phyloP scores from a whole-genome alignment of 257 asterid species.

The Misopates orontium region DNA sequence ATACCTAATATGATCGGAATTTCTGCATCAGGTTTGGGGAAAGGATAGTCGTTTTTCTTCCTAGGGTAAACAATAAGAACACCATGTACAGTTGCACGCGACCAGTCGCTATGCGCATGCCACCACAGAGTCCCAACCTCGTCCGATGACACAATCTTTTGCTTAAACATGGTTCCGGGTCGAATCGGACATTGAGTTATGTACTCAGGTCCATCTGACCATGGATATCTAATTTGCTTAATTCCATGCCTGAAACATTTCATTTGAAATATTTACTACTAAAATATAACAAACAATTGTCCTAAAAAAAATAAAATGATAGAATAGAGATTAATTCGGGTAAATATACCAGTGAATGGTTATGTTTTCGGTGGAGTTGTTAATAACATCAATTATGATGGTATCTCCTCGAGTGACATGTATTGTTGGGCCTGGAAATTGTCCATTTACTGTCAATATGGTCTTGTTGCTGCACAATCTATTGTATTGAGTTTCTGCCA shows the following conservation, averaged over 20 bases:
- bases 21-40: conserved; percentile 39
- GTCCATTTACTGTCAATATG: conserved; percentile 46
- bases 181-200: conserved; percentile 49
- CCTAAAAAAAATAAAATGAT: no score
- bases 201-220: conserved; percentile 54
- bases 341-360: conserved; percentile 43
- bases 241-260: conserved; percentile 54
- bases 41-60: conserved; percentile 31
- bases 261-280: no score
- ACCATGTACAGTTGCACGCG: conserved; percentile 50
- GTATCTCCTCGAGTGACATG: conserved; percentile 37
- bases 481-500: conserved; percentile 31
- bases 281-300: no score
- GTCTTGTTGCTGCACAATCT: conserved; percentile 42
- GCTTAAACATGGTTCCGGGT: conserved; percentile 42
- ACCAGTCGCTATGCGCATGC: conserved; percentile 64
- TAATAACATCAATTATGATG: conserved; percentile 36
- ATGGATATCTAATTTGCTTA: conserved; percentile 47
- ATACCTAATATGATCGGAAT: conserved; percentile 47
- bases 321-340: not conserved
- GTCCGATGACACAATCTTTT: conserved; percentile 33
- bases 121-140: conserved; percentile 61
- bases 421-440: conserved; percentile 49
- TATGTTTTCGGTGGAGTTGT: conserved; percentile 30
- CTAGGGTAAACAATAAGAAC: conserved; percentile 39